Evolutionary conservation across 805 yeast genomes (phyloP), one percentile per base, ranked within the genome.

Genomic region (Blastobotrys mokoenaii): DNA sequence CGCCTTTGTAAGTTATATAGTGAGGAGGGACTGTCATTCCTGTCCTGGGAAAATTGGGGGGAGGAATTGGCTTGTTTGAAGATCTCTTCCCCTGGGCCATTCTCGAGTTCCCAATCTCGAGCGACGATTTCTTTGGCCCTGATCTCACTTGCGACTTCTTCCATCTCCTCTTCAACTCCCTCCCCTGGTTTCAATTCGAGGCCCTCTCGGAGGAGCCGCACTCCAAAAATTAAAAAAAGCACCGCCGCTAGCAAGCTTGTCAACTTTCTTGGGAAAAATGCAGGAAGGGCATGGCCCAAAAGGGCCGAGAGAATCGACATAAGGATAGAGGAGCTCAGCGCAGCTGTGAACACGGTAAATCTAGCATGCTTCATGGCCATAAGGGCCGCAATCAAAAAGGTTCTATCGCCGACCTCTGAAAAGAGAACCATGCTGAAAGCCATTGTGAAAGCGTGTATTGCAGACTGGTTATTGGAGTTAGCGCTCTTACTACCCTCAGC

Each of bases 301-400:
- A 86, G 55, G 50, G 96, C 97, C 5, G 95, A 85, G 48, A 93
- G 72, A 8, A 93, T 70, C 1, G 98, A 88, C 98, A 93, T 93
- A 45, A 93, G 63, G 2, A 79, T 85, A 57, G 93, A 73, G 1
- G 97, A 87, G 11, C 83, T 62, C 53, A 87, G 86, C 2, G 96
- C 93, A 11, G 96, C 80, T 8, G 86, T 71, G 62, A 93, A 90
- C n/a, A 93, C 97, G 40, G 86, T 72, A 58, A 75, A 57, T 57
- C 94, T 75, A 15, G 89, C 77, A 65, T 88, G 82, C 61, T 86
- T 84, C 97, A 93, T 93, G 27, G 97, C 96, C 96, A 93, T 89
- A 52, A 93, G 72, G 1, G 97, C 97, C 31, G 98, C 97, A 56
- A 93, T 87, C 53, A 93, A 73, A 61, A 93, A 93, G 0, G 99